Evolutionary conservation across 306 rosid genomes (phyloP), one percentile per base, ranked within the genome.

Genomic region (Sesbania bispinosa): DNA sequence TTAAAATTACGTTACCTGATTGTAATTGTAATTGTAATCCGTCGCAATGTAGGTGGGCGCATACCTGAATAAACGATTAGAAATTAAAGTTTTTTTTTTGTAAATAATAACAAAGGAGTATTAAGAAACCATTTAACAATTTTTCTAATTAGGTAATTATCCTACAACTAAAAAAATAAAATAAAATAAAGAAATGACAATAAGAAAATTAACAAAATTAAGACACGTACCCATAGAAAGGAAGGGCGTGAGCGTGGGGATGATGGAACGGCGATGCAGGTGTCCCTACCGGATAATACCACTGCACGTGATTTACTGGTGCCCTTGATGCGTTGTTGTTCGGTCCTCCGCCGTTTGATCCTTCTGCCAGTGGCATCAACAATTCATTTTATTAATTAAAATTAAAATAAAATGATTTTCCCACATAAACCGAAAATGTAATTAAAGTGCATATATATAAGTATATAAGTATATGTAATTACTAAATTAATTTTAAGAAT

Each of bases 251-350:
- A n/a, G n/a, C n/a, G n/a, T n/a, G n/a, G n/a, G n/a, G n/a, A 59
- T 81, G 94, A 24, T 80, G 86, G 50, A 73, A 89, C 11, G 86
- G 83, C 18, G 86, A 59, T 19, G 81, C 71, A 30, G 84, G 83
- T 20, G 93, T 59, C n/a, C 80, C 90, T 35, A 88, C 77, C 0
- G 96, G 91, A 63, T 87, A 89, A 78, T 85, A 92, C 90, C 93
- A 86, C 14, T 84, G 91, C 82, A 85, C 82, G 16, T 87, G 89
- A 80, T 84, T 87, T 11, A 68, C 85, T 4, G 91, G 78, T 41
- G 84, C 72, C 9, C 74, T 77, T 47, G 89, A 33, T 43, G 73
- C 51, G 33, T 85, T 72, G 46, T 84, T 75, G 77, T 89, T 83
- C 10, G 80, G 43, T 24, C 83, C 89, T 52, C 84, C 93, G 2